Conservation (phyloP, 768 basidiomycete species). For the Thelephora aurantiotincta region DNA sequence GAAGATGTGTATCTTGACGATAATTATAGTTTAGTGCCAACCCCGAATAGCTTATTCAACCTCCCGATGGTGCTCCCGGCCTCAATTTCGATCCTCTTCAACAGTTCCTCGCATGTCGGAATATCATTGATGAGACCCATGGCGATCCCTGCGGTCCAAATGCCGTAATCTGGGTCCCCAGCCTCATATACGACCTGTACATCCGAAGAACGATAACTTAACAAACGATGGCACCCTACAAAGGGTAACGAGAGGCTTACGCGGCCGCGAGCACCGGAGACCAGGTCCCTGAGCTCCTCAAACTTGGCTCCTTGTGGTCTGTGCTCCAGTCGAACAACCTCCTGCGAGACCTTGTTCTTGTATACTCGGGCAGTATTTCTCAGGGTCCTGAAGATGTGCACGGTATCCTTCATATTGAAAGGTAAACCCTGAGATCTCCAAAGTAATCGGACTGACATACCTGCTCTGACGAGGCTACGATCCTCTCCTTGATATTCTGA, state of each 20-base stretch:
- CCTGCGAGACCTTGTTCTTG: conserved; percentile 71
- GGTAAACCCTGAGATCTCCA: background rate
- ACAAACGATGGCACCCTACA: too few species aligned
- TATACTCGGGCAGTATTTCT: conserved; percentile 75
- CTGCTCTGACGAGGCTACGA: conserved; percentile 68
- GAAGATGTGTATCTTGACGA: background rate
- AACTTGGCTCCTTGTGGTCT: conserved; percentile 81
- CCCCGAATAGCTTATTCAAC: conserved; percentile 19
- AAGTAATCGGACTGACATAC: background rate
- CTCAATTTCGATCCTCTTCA: conserved; percentile 59
- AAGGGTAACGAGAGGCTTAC: too few species aligned
- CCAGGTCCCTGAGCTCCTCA: conserved; percentile 67
- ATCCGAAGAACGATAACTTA: too few species aligned
- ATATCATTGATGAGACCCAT: conserved; percentile 72
- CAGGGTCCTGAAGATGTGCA: conserved; percentile 84
- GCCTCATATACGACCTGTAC: conserved; percentile 55
- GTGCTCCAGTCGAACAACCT: conserved; percentile 77
- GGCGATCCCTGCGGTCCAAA: conserved; percentile 63
- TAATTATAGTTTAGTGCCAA: conserved; percentile 13
- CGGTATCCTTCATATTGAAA: conserved; percentile 34
- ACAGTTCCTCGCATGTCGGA: conserved; percentile 63
- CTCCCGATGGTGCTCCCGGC: conserved; percentile 51
- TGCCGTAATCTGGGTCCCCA: conserved; percentile 78
- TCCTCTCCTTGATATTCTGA: conserved; percentile 80
- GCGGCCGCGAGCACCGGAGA: conserved; percentile 49